phyloP scores from a whole-genome alignment of 495 filamentous ascomycete species.

The Echria macrotheca region DNA sequence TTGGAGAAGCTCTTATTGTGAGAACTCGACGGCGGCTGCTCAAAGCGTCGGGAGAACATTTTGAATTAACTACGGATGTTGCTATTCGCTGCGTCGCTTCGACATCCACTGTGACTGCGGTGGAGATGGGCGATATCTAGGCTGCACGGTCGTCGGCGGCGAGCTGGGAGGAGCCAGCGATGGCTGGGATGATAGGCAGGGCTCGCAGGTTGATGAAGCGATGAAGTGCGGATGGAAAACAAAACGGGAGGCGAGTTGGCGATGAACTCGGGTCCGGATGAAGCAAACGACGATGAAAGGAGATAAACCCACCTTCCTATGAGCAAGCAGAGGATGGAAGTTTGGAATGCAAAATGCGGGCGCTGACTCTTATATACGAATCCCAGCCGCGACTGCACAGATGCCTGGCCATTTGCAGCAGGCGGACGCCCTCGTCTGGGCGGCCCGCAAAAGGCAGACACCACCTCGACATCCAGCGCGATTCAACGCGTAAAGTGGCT shows the following conservation, averaged over 20 bases:
- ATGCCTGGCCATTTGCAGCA: constrained; percentile 24
- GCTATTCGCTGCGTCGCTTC: neutral
- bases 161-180: neutral
- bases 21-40: constrained; percentile 19
- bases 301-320: constrained; percentile 21
- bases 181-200: neutral
- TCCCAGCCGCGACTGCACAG: constrained; percentile 20
- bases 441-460: constrained; percentile 20
- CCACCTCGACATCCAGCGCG: constrained; percentile 20
- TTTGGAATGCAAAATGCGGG: constrained; percentile 12
- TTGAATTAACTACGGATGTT: constrained; percentile 17
- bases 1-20: constrained; percentile 41
- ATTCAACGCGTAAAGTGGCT: constrained; percentile 24
- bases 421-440: constrained; percentile 16
- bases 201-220: neutral
- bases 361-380: constrained; percentile 22
- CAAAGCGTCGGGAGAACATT: constrained; percentile 41
- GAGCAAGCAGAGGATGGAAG: constrained; percentile 13
- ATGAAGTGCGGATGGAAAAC: constrained; percentile 4
- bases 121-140: too few species aligned
- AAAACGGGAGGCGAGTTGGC: constrained; percentile 13
- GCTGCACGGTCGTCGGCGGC: neutral
- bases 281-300: constrained; percentile 11
- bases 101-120: too few species aligned
- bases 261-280: constrained; percentile 15